phyloP scores from a whole-genome alignment of 2,329 filamentous ascomycete species.

The Zymoseptoria pseudotritici region DNA sequence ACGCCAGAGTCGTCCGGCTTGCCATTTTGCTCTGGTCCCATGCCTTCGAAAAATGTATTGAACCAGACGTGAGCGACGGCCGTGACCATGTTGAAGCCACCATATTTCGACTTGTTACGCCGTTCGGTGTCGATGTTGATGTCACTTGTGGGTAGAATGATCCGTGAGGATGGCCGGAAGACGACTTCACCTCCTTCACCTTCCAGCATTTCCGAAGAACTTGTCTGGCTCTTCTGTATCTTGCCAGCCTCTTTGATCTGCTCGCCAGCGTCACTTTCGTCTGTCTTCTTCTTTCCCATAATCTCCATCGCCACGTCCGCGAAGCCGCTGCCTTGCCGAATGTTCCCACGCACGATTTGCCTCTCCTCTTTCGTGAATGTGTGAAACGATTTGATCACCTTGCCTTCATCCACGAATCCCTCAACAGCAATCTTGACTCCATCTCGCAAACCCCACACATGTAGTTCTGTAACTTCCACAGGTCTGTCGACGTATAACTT shows the following conservation, averaged over 20 bases:
- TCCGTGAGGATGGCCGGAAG: conserved; percentile 60
- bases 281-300: conserved; percentile 29
- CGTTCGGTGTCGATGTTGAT: conserved; percentile 86
- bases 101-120: conserved; percentile 68
- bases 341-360: conserved; percentile 54
- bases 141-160: conserved; percentile 73
- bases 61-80: conserved; percentile 95
- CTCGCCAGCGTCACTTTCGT: conserved; percentile 12
- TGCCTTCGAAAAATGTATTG: conserved; percentile 86
- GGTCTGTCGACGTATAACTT: conserved; percentile 67
- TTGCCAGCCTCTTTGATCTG: conserved; percentile 16
- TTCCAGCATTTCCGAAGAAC: conserved; percentile 30
- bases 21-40: conserved; percentile 61
- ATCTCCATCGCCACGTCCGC: conserved; percentile 40
- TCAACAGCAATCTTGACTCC: conserved; percentile 83
- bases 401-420: conserved; percentile 82
- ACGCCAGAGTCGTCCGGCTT: conserved; percentile 60
- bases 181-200: conserved; percentile 62
- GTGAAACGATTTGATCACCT: conserved; percentile 75
- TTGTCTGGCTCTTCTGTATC: conserved; percentile 8
- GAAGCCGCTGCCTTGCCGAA: conserved; percentile 35
- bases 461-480: conserved; percentile 80
- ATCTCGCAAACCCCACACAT: conserved; percentile 79
- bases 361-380: conserved; percentile 69
- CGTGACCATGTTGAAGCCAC: conserved; percentile 80